A percentile compares a stretch with the other conserved stretches of the same genome.
phyloP scores from a whole-genome alignment of 2,329 filamentous ascomycete species.

The Xylariales sp. region DNA sequence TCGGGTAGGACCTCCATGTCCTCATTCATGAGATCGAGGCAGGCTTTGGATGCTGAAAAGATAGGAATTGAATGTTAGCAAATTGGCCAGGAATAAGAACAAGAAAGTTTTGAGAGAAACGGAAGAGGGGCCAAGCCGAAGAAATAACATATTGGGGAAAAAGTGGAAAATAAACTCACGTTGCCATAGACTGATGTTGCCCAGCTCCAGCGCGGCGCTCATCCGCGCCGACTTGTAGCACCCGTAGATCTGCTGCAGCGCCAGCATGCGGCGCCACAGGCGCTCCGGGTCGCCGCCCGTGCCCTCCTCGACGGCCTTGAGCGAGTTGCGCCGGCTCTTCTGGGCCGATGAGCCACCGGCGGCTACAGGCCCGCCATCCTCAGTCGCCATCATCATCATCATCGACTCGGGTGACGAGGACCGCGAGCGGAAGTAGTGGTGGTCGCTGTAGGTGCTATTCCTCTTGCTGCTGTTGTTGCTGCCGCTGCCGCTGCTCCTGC shows the following conservation, averaged over 20 bases:
- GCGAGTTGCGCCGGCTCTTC: constrained; percentile 20
- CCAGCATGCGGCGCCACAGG: constrained; percentile 45
- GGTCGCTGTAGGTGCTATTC: no score
- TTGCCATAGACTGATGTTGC: constrained; percentile 35
- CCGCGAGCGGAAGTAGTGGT: no score
- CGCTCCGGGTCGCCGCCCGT: constrained; percentile 34
- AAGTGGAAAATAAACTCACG: no score
- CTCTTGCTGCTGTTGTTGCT: no score
- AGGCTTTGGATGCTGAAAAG: constrained; percentile 25
- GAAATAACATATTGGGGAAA: no score
- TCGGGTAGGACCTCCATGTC: constrained; percentile 23
- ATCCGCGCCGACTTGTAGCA: constrained; percentile 47
- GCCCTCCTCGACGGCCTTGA: constrained; percentile 26
- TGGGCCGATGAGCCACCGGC: no score
- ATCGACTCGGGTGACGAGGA: constrained; percentile 3
- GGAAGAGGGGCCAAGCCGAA: no score
- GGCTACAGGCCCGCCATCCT: not conserved
- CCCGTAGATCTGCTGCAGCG: constrained; percentile 39
- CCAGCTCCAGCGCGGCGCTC: constrained; percentile 38
- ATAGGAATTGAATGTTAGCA: constrained; percentile 6
- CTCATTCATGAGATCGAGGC: constrained; percentile 26
- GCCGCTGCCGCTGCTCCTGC: no score
- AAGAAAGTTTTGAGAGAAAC: no score
- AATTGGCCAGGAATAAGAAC: not conserved
- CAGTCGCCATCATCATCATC: not conserved